Conservation (phyloP, 345 rosid species). For the Dipteronia dyeriana region DNA sequence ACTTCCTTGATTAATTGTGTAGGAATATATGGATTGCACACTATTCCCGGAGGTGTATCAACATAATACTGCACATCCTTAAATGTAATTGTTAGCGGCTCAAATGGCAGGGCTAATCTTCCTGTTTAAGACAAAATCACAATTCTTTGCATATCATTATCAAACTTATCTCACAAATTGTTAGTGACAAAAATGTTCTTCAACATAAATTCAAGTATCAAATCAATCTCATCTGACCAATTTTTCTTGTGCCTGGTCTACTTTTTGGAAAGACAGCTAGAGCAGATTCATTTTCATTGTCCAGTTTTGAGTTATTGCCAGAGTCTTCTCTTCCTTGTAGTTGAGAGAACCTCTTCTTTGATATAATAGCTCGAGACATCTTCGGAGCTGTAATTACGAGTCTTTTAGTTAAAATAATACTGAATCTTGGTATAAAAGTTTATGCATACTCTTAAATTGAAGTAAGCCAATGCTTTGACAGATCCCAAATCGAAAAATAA, state of each 20-base stretch:
- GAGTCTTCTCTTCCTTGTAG: constrained; percentile 21
- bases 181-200: constrained; percentile 10
- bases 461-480: constrained; percentile 47
- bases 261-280: not conserved
- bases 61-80: constrained; percentile 44
- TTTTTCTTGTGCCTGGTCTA: not conserved
- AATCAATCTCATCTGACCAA: constrained; percentile 10
- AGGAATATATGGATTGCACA: not conserved
- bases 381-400: constrained; percentile 42
- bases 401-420: not conserved
- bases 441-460: not conserved
- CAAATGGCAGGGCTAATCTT: constrained; percentile 48
- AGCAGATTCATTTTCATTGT: not conserved
- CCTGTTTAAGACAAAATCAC: constrained; percentile 24
- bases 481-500: constrained; percentile 55
- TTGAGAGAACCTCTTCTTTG: constrained; percentile 33
- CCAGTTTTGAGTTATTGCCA: not conserved
- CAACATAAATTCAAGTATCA: constrained; percentile 1
- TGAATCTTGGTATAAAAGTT: not conserved
- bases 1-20: not conserved
- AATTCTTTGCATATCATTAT: not conserved
- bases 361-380: constrained; percentile 44
- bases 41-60: constrained; percentile 43
- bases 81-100: constrained; percentile 43
- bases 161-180: not conserved